Evolutionary conservation across 208 protist genomes (phyloP), one percentile per base, ranked within the genome.

Genomic region (Trypanosoma caninum): DNA sequence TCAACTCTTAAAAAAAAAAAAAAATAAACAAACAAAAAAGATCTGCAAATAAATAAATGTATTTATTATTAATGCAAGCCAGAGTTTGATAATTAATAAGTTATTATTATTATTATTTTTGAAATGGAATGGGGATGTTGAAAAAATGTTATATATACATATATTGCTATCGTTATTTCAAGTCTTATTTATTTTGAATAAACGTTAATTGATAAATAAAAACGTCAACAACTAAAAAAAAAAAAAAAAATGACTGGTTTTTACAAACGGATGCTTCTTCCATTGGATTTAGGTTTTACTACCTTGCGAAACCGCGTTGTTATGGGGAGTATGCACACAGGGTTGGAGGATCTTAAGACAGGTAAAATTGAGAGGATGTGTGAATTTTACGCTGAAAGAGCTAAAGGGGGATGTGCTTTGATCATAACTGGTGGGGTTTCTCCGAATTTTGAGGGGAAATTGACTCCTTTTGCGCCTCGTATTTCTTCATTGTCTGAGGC

Each of bases 261-360:
- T 16, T 78, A 74, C 58, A 44, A 64, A 42, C 70, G 51, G 25
- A 62, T 93, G 50, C 50, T 92, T 47, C 56, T 76, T 59, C 85
- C 86, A 1, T 66, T 95, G 4, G 64, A 84, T 30, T 41, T 95
- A 27, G 85, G 87, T 34, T 89, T 89, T 58, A 87, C 74, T 9
- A 88, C 76, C 22, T 59, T 96, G 1, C 54, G 72, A 23, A 96
- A 96, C 67, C 80, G 87, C 37, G 80, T 89, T 7, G 31, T 96
- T 27, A 96, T 96, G 90, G 90, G 87, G 20, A 87, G 76, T 61
- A 95, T 95, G 86, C 89, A 93, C 72, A 91, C 84, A 0, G 73
- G 78, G 8, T 75, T 91, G 23, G 78, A 91, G 65, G 56, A 78
- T 23, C 41, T 61, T 16, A 40, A 38, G 18, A 35, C 16, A 41